Evolutionary conservation across 768 basidiomycete species (phyloP).

Genomic region (Naganishia kalamii): DNA sequence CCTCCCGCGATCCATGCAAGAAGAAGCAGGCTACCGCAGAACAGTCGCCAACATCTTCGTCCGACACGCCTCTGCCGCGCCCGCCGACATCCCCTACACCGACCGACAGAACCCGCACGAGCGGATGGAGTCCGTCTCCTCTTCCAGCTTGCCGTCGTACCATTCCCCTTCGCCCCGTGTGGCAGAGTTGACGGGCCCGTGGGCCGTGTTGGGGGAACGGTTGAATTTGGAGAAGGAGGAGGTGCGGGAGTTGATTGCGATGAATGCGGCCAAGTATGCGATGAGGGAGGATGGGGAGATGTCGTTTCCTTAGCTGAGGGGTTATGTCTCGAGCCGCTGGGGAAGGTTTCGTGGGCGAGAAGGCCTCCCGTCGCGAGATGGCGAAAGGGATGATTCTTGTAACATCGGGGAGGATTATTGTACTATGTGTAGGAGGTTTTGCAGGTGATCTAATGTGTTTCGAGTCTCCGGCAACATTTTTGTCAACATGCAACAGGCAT

Average conservation of each 20-base stretch:
- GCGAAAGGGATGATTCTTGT: no score
- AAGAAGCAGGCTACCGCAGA: conserved; percentile 21
- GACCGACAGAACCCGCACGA: no score
- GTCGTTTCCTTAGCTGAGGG: not conserved
- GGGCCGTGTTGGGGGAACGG: conserved; percentile 32
- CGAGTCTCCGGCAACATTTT: no score
- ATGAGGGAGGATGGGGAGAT: not conserved
- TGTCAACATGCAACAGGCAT: no score
- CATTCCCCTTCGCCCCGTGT: not conserved
- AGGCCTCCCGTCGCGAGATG: no score
- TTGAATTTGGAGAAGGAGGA: conserved; percentile 28
- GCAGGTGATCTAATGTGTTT: not conserved
- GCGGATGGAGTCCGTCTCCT: not conserved
- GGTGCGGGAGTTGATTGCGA: conserved; percentile 23
- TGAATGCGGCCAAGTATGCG: conserved; percentile 2
- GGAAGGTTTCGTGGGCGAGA: no score
- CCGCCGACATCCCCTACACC: not conserved
- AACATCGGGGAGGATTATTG: no score
- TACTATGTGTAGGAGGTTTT: no score
- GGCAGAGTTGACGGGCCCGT: conserved; percentile 14
- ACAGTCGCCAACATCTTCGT: conserved; percentile 28
- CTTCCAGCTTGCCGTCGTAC: conserved; percentile 5
- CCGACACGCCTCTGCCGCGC: conserved; percentile 11
- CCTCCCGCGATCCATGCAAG: conserved; percentile 28
- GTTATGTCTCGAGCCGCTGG: not conserved